Base-by-base conservation (phyloP, 2,329 filamentous ascomycete species). In the Aspergillus piperis region DNA sequence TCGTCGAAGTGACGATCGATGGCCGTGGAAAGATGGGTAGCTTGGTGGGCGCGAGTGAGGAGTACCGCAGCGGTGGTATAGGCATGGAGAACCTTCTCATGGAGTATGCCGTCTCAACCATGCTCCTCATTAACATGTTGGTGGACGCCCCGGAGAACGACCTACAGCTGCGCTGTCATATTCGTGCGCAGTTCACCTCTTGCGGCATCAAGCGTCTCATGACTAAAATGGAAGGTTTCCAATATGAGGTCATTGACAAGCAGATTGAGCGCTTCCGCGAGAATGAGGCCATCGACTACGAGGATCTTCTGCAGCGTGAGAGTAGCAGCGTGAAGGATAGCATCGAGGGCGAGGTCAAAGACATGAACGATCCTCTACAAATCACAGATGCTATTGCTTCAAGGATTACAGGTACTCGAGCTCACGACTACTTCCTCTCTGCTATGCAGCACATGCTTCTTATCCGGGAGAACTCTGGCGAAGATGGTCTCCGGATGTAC, bases 21-120 rank as follows among this genome's bases (percentile, higher is more conserved):
- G 95, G 95, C 41, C 90, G 95, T 71, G 95, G 95, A 70, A 99
- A 98, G 84, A 97, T 99, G 92, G 95, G 95, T 70, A 97, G 93
- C 79, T 82, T 98, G 69, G 95, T 99, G 27, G 95, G 95, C 66
- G 95, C 95, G 32, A 97, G 92, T 71, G 95, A 98, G 71, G 95
- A 99, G 80, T 89, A 96, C 61, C 90, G 95, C 68, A 96, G 91
- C 70, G 95, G 95, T 66, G 95, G 95, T 65, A 96, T 97, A 71
- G 95, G 95, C 75, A 96, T 98, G 89, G 95, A 99, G 84, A 98
- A 98, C 77, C 82, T 97, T 71, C 84, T 99, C 57, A 98, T 99
- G 95, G 95, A 99, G 83, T 99, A 99, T 73, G 94, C 93, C 41
- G 91, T 98, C 52, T 91, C 94, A 36, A 96, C 93, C 2, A 85